Evolutionary conservation across 108 stramenopile species (phyloP).

Genomic region (Skeletonema marinoi): DNA sequence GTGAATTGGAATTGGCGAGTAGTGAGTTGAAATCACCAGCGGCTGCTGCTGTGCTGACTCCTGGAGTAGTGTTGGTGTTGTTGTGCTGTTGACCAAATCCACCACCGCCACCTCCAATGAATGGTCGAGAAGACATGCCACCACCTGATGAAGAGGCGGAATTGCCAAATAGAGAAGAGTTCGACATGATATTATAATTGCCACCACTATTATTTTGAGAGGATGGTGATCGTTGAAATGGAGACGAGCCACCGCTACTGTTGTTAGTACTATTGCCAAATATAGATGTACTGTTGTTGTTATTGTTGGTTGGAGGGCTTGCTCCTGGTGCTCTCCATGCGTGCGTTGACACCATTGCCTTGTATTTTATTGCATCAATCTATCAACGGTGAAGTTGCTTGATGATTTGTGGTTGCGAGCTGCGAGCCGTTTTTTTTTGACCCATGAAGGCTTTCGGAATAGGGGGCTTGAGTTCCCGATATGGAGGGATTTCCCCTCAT

Average conservation of each 20-base stretch:
- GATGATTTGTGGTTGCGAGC: too few relatives aligned
- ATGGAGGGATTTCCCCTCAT: too few relatives aligned
- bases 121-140: not conserved
- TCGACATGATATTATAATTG: not conserved
- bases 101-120: not conserved
- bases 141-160: too few relatives aligned
- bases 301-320: not conserved
- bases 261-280: too few relatives aligned
- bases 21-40: constrained; percentile 33
- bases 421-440: not conserved
- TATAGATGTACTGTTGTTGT: not conserved
- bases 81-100: not conserved
- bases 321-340: constrained; percentile 28
- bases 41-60: not conserved
- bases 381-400: too few relatives aligned
- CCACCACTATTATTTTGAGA: not conserved
- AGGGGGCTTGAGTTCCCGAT: too few relatives aligned
- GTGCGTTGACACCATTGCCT: constrained; percentile 28
- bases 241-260: not conserved
- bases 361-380: not conserved
- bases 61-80: not conserved
- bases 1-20: constrained; percentile 22
- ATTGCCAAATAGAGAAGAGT: not conserved
- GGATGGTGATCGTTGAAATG: not conserved
- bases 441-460: too few relatives aligned